Conservation (phyloP, 768 basidiomycete species). For the Podaxis mareebaensis region DNA sequence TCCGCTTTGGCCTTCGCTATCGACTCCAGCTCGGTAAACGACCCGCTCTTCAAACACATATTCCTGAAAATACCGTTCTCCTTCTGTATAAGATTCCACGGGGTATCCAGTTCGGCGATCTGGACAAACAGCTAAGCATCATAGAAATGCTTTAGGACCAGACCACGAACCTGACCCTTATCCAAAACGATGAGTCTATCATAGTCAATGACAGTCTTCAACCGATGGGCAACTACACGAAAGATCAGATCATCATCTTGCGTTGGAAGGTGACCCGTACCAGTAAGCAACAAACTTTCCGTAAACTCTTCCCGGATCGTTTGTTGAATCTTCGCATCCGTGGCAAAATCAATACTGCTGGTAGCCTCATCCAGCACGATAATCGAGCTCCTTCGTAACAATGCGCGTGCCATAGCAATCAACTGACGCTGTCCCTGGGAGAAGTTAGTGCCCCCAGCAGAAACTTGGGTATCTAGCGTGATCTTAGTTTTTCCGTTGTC, state of each 20-base stretch:
- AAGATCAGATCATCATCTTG: conserved; percentile 2
- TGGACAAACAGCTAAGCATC: conserved; percentile 16
- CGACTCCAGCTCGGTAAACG: conserved; percentile 58
- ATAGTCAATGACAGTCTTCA: conserved; percentile 81
- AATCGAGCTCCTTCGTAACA: conserved; percentile 69
- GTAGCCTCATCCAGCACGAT: conserved; percentile 85
- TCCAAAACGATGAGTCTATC: conserved; percentile 81
- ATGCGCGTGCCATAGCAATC: conserved; percentile 82
- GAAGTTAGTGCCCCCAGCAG: conserved; percentile 87
- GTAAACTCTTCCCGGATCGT: conserved; percentile 87
- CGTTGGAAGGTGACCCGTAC: conserved; percentile 35
- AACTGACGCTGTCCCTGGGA: conserved; percentile 91
- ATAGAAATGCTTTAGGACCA: neutral
- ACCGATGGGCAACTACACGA: conserved; percentile 63
- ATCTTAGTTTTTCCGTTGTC: conserved; percentile 55
- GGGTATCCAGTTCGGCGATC: conserved; percentile 73
- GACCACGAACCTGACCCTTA: conserved; percentile 48
- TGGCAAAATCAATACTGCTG: conserved; percentile 83
- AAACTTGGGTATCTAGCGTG: conserved; percentile 76
- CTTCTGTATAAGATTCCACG: conserved; percentile 62
- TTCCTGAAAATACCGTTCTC: conserved; percentile 64
- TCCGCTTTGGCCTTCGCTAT: conserved; percentile 51
- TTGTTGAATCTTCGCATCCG: conserved; percentile 87
- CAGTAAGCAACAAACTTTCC: conserved; percentile 69
- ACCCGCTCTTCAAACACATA: conserved; percentile 75